Conservation (phyloP, 202 grass and related monocot genomes). For the Dendrocalamus latiflorus region DNA sequence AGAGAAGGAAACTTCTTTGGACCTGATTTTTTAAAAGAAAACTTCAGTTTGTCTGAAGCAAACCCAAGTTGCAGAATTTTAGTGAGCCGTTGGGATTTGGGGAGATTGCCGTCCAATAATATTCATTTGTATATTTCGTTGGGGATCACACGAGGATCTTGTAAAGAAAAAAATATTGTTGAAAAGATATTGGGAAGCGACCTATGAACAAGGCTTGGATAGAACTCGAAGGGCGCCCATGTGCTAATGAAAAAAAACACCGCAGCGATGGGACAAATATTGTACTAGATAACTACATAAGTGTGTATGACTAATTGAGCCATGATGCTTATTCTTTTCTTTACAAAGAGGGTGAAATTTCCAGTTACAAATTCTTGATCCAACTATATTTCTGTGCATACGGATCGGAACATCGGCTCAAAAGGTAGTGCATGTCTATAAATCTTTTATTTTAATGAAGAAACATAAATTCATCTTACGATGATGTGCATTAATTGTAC, state of each 20-base stretch:
- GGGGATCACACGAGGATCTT: slow-evolving; percentile 30
- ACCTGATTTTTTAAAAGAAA: not conserved
- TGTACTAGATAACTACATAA: not conserved
- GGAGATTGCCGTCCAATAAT: slow-evolving; percentile 19
- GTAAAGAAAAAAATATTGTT: not conserved
- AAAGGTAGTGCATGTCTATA: no score
- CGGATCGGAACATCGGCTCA: no score
- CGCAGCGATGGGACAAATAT: not conserved
- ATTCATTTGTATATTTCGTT: slow-evolving; percentile 7
- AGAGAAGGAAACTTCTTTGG: slow-evolving; percentile 22
- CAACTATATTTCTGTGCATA: not conserved
- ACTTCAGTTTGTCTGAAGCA: slow-evolving; percentile 20
- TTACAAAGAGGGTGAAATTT: not conserved
- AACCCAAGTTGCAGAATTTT: slow-evolving; percentile 25
- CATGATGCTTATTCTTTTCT: not conserved
- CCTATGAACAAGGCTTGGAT: not conserved
- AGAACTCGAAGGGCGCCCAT: slow-evolving; percentile 6
- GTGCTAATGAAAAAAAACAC: slow-evolving; percentile 1
- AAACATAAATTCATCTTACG: no score
- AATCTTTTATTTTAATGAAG: no score
- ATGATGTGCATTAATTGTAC: no score
- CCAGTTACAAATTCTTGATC: not conserved
- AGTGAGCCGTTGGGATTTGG: slow-evolving; percentile 41
- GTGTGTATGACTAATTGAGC: not conserved
- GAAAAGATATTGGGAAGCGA: slow-evolving; percentile 12